phyloP scores from a whole-genome alignment of 768 basidiomycete species.

The Wakefieldia striispora region DNA sequence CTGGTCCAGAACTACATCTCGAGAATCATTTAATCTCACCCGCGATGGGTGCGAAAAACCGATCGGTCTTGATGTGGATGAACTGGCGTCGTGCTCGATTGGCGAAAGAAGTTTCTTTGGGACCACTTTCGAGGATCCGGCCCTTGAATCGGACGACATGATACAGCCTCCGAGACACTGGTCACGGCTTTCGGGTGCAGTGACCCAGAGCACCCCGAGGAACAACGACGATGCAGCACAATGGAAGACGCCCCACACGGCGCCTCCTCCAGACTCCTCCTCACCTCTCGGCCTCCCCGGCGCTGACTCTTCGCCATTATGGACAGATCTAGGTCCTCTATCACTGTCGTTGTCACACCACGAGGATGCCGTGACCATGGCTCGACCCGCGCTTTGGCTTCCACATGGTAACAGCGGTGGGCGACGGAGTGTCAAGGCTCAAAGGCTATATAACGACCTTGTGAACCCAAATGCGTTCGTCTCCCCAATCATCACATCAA shows the following conservation, averaged over 20 bases:
- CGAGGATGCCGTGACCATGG: neutral
- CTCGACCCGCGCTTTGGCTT: neutral
- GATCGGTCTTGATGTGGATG: neutral
- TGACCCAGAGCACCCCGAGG: slow-evolving; percentile 3
- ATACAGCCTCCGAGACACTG: neutral
- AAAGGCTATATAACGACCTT: neutral
- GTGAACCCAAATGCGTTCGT: neutral
- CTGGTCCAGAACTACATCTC: slow-evolving; percentile 7
- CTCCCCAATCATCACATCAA: neutral
- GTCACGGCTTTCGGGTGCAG: neutral
- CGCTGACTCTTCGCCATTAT: neutral
- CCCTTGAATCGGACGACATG: neutral
- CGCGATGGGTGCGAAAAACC: neutral
- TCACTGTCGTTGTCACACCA: neutral
- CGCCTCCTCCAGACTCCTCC: slow-evolving; percentile 22
- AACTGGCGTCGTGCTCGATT: neutral
- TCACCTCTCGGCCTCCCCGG: slow-evolving; percentile 10
- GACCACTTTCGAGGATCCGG: neutral
- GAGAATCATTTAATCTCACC: neutral
- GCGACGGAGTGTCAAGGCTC: neutral
- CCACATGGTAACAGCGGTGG: neutral
- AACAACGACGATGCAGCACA: neutral
- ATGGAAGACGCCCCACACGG: slow-evolving; percentile 4
- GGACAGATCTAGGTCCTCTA: neutral
- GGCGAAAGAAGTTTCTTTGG: neutral